A percentile compares a stretch with the other conserved stretches of the same genome.
Evolutionary conservation across 2,329 filamentous ascomycete genomes (phyloP).

Genomic region (Colletotrichum sp.): DNA sequence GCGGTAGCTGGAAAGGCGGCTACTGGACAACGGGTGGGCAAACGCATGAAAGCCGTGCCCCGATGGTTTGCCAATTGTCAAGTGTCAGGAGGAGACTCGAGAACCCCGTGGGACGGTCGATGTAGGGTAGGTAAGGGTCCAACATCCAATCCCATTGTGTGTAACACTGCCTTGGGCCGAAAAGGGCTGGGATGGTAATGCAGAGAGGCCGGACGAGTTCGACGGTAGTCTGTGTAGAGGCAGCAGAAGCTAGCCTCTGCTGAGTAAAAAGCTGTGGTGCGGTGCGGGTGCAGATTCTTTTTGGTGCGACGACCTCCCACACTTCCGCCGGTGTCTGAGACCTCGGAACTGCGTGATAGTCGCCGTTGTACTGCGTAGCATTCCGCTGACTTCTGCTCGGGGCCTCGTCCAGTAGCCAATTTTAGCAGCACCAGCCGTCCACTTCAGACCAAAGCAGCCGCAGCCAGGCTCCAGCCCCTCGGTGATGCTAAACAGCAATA

Average conservation of each 20-base stretch:
- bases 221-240: not conserved
- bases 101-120: constrained; percentile 3
- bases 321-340: constrained; percentile 17
- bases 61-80: constrained; percentile 1
- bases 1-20: not conserved
- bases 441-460: constrained; percentile 6
- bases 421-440: constrained; percentile 5
- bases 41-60: not conserved
- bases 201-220: constrained; percentile 7
- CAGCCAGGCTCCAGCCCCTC: not conserved
- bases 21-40: not conserved
- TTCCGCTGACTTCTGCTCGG: not conserved
- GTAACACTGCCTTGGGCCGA: not conserved
- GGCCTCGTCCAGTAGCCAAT: constrained; percentile 1
- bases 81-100: constrained; percentile 3
- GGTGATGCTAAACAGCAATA: not conserved
- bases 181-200: constrained; percentile 3
- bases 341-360: constrained; percentile 16
- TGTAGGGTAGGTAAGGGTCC: not conserved
- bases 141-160: not conserved
- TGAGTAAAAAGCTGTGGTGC: not conserved
- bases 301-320: constrained; percentile 11
- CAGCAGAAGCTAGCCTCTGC: not conserved
- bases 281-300: not conserved
- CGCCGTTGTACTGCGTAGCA: not conserved